Percentiles rank a stretch among this genome's conserved stretches.
Conservation (phyloP, 2,329 filamentous ascomycete species). For the Colletotrichum ledebouriae region DNA sequence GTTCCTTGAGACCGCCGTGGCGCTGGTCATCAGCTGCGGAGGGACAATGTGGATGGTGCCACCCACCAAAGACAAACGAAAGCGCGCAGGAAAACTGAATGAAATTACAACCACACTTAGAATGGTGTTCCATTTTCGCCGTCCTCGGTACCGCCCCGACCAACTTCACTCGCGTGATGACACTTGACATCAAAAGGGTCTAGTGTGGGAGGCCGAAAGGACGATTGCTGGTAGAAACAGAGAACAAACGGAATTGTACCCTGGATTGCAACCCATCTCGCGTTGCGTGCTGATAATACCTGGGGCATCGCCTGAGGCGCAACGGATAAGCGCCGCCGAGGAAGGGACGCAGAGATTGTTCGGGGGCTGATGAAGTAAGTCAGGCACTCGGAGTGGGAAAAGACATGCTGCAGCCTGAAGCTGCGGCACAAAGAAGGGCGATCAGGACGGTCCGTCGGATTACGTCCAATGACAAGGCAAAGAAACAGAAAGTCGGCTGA, state of each 20-base stretch:
- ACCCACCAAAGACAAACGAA: not conserved
- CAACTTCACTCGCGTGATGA: slow-evolving; percentile 17
- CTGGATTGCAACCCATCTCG: slow-evolving; percentile 16
- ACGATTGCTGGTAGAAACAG: not conserved
- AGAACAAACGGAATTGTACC: slow-evolving; percentile 12
- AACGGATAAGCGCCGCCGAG: slow-evolving; percentile 16
- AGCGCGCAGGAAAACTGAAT: slow-evolving; percentile 7
- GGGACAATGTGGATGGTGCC: slow-evolving; percentile 8
- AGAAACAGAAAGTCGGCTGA: slow-evolving; percentile 12
- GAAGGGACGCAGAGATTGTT: not conserved
- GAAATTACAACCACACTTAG: slow-evolving; percentile 1
- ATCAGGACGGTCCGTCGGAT: slow-evolving; percentile 25
- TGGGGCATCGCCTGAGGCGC: slow-evolving; percentile 12
- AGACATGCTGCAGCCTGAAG: slow-evolving; percentile 30
- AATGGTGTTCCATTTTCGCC: slow-evolving; percentile 8
- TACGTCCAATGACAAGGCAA: slow-evolving; percentile 11
- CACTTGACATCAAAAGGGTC: not conserved
- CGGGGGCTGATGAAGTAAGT: not conserved
- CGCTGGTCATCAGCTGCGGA: slow-evolving; percentile 36
- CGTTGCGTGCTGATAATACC: not conserved
- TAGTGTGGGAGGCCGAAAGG: not conserved
- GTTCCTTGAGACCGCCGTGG: slow-evolving; percentile 26
- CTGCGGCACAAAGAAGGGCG: slow-evolving; percentile 22
- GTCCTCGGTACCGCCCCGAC: slow-evolving; percentile 11
- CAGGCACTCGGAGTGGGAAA: not conserved